These are phyloP conservation scores for Kodamaea fukazawae DNA, from an alignment of 805 yeast genomes.

Conservation along the genomic window DNA sequence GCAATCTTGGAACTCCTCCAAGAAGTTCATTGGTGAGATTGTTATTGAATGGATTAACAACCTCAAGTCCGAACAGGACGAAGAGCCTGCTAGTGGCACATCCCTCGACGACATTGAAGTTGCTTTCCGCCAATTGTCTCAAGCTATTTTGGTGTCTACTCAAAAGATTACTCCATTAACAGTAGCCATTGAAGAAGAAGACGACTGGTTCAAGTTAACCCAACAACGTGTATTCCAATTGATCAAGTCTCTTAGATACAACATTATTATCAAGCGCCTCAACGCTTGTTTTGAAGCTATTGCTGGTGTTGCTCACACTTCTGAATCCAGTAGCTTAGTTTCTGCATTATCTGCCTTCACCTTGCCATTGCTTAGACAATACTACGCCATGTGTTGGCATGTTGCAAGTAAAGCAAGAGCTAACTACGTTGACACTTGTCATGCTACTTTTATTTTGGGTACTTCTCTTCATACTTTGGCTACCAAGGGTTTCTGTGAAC, in stretches of 20 bases:
- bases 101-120: conserved; percentile 35
- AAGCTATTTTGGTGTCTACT: conserved; percentile 61
- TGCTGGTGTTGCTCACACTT: conserved; percentile 35
- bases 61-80: not conserved
- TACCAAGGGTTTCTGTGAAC: conserved; percentile 87
- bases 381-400: conserved; percentile 45
- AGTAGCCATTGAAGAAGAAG: conserved; percentile 44
- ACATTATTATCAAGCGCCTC: conserved; percentile 34
- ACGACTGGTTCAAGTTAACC: conserved; percentile 61
- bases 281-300: conserved; percentile 33
- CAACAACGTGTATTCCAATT: conserved; percentile 45
- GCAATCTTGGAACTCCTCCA: conserved; percentile 32
- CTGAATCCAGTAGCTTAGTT: conserved; percentile 34
- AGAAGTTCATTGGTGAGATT: conserved; percentile 48
- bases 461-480: conserved; percentile 59
- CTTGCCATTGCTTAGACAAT: conserved; percentile 62
- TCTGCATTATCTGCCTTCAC: conserved; percentile 54
- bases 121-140: conserved; percentile 49
- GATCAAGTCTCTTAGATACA: conserved; percentile 42
- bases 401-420: conserved; percentile 44
- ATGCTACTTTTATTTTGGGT: conserved; percentile 60
- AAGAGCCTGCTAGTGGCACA: not conserved
- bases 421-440: conserved; percentile 54
- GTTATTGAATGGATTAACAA: conserved; percentile 42
- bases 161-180: conserved; percentile 52